phyloP scores from a whole-genome alignment of 768 basidiomycete species.

The Cubamyces sp. region DNA sequence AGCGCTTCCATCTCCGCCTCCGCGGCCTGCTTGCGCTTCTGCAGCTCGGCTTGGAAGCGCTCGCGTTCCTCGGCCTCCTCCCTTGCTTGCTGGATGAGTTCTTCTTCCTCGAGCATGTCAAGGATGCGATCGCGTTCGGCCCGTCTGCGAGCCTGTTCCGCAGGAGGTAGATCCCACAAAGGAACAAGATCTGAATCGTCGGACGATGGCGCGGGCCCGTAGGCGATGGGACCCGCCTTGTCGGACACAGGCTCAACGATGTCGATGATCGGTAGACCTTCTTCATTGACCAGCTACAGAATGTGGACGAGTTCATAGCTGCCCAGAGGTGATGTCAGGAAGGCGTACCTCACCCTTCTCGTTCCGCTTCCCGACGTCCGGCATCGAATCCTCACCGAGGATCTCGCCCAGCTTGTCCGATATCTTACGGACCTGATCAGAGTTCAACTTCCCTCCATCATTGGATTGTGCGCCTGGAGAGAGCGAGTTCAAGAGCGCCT shows the following conservation, averaged over 20 bases:
- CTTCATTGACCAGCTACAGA: conserved; percentile 72
- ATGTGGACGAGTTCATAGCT: conserved; percentile 7
- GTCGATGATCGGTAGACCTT: conserved; percentile 80
- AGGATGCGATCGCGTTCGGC: conserved; percentile 67
- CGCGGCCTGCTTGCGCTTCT: conserved; percentile 54
- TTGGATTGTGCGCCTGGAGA: conserved; percentile 28
- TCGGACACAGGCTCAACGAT: conserved; percentile 61
- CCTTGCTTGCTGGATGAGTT: conserved; percentile 48
- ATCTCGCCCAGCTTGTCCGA: conserved; percentile 65
- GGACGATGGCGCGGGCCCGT: conserved; percentile 20
- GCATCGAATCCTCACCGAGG: conserved; percentile 48
- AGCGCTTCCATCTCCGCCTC: conserved; percentile 44
- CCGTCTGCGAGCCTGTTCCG: conserved; percentile 53
- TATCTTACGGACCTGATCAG: conserved; percentile 55
- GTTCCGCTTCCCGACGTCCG: conserved; percentile 41
- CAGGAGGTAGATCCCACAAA: conserved; percentile 47
- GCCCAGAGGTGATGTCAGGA: conserved; percentile 24
- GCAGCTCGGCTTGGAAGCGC: conserved; percentile 49
- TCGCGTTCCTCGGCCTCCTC: conserved; percentile 47
- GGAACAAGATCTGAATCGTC: conserved; percentile 53
- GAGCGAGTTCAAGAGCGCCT: conserved; percentile 44
- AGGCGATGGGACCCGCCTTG: conserved; percentile 15
- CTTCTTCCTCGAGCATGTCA: conserved; percentile 74
- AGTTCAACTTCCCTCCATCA: conserved; percentile 38
- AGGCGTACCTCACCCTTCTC: conserved; percentile 68